phyloP scores from a whole-genome alignment of 352 stramenopile species.

The Phytopythium delawarense region DNA sequence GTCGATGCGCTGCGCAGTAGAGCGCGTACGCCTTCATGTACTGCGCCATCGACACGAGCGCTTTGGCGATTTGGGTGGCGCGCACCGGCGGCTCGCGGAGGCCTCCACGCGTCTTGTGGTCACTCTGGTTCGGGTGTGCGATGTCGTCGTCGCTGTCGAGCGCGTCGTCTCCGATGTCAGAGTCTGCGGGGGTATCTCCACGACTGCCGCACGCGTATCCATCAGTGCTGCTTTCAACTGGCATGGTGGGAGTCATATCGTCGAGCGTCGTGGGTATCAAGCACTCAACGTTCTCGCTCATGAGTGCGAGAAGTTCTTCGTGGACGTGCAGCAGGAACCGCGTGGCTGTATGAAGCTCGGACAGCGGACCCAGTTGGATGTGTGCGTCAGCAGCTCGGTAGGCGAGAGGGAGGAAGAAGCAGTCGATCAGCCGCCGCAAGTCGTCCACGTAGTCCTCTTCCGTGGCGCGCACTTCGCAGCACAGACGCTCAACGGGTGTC shows the following conservation, averaged over 20 bases:
- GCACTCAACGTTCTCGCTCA: background rate
- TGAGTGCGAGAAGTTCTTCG: slow-evolving; percentile 12
- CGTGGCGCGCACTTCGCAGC: slow-evolving; percentile 23
- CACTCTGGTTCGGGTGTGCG: background rate
- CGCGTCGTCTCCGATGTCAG: slow-evolving; percentile 13
- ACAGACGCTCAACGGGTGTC: slow-evolving; percentile 23
- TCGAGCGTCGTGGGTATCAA: too few relatives aligned
- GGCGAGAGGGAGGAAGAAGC: slow-evolving; percentile 18
- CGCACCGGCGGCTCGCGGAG: background rate
- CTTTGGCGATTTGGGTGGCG: slow-evolving; percentile 15
- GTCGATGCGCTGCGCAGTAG: slow-evolving; percentile 53
- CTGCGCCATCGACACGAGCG: slow-evolving; percentile 43
- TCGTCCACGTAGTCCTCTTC: slow-evolving; percentile 30
- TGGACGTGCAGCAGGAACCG: slow-evolving; percentile 23
- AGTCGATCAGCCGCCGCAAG: slow-evolving; percentile 14
- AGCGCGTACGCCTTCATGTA: slow-evolving; percentile 72
- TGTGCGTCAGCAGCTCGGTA: slow-evolving; percentile 6
- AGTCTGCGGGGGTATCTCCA: background rate
- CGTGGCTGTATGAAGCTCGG: slow-evolving; percentile 11
- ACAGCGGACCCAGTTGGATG: slow-evolving; percentile 16
- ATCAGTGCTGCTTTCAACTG: background rate
- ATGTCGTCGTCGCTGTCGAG: slow-evolving; percentile 1
- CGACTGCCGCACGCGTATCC: too few relatives aligned
- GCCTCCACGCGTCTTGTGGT: background rate
- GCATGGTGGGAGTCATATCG: background rate